Conservation (phyloP, 768 basidiomycete species). For the Suillus decipiens region DNA sequence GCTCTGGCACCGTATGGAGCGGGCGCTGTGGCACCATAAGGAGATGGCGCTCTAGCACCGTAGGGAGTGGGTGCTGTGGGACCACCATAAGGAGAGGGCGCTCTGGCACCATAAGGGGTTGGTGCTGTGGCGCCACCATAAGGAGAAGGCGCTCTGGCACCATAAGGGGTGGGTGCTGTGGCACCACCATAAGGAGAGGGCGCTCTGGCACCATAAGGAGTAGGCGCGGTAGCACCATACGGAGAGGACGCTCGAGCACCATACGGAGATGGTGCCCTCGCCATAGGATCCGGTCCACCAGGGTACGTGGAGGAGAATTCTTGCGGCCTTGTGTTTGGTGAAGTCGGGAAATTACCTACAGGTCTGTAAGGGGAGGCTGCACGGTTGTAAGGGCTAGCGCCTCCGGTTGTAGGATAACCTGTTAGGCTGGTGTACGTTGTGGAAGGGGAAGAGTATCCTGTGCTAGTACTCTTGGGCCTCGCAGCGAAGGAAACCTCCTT, state of each 20-base stretch:
- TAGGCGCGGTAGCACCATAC: not conserved
- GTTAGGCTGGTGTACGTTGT: slow-evolving; percentile 28
- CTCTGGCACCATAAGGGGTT: slow-evolving; percentile 9
- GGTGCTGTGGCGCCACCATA: not conserved
- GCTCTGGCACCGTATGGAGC: slow-evolving; percentile 31
- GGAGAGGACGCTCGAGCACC: slow-evolving; percentile 16
- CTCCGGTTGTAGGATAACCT: slow-evolving; percentile 31
- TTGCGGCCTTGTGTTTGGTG: slow-evolving; percentile 51
- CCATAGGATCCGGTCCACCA: slow-evolving; percentile 35
- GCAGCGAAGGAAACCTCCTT: slow-evolving; percentile 31
- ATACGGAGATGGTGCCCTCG: slow-evolving; percentile 36
- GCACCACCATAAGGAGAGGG: slow-evolving; percentile 6
- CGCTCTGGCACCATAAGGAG: slow-evolving; percentile 25
- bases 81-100: slow-evolving; percentile 36
- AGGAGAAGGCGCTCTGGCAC: slow-evolving; percentile 11
- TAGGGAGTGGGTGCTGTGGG: slow-evolving; percentile 28
- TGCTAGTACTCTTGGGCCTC: slow-evolving; percentile 41
- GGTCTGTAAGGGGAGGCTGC: slow-evolving; percentile 37
- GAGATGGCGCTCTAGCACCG: slow-evolving; percentile 25
- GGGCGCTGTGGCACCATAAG: slow-evolving; percentile 22
- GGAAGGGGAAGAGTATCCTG: slow-evolving; percentile 27
- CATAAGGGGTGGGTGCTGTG: slow-evolving; percentile 4
- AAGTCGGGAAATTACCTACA: slow-evolving; percentile 35
- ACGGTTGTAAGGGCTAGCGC: slow-evolving; percentile 31
- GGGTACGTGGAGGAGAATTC: slow-evolving; percentile 47